phyloP scores from a whole-genome alignment of 805 yeast species.

The Wickerhamomyces pijperi region DNA sequence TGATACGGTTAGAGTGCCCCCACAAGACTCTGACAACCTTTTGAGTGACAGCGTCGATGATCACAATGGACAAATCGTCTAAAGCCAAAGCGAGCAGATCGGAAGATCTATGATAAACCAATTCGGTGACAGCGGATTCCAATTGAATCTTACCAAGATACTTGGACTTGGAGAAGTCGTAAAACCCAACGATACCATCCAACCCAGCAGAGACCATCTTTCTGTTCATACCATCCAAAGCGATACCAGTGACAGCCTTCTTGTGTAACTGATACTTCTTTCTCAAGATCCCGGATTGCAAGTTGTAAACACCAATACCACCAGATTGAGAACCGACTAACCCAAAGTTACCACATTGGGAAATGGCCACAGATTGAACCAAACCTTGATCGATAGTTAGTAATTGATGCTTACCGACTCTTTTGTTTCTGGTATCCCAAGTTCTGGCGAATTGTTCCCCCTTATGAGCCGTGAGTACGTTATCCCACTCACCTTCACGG shows the following conservation, averaged over 20 bases:
- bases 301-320: conserved; percentile 72
- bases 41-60: conserved; percentile 74
- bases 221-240: conserved; percentile 83
- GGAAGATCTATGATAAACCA: conserved; percentile 72
- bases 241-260: conserved; percentile 78
- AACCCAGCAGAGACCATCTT: conserved; percentile 79
- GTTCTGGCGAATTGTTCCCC: conserved; percentile 78
- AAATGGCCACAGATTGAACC: conserved; percentile 66
- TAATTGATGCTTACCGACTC: conserved; percentile 67
- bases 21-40: conserved; percentile 74
- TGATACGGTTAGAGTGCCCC: conserved; percentile 86
- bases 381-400: conserved; percentile 68
- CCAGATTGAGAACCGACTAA: conserved; percentile 84
- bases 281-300: conserved; percentile 83
- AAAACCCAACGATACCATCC: conserved; percentile 83
- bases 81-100: conserved; percentile 78
- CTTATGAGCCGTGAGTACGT: conserved; percentile 78
- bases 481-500: conserved; percentile 88
- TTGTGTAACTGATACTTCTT: conserved; percentile 61
- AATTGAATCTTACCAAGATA: conserved; percentile 56
- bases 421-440: conserved; percentile 74
- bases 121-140: conserved; percentile 64
- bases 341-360: conserved; percentile 93
- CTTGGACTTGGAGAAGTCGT: conserved; percentile 67
- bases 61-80: conserved; percentile 76